A percentile compares a stretch with the other conserved stretches of the same genome.
Conservation (phyloP, 495 filamentous ascomycete genomes). For the Paragyromitra xinjiangensis region DNA sequence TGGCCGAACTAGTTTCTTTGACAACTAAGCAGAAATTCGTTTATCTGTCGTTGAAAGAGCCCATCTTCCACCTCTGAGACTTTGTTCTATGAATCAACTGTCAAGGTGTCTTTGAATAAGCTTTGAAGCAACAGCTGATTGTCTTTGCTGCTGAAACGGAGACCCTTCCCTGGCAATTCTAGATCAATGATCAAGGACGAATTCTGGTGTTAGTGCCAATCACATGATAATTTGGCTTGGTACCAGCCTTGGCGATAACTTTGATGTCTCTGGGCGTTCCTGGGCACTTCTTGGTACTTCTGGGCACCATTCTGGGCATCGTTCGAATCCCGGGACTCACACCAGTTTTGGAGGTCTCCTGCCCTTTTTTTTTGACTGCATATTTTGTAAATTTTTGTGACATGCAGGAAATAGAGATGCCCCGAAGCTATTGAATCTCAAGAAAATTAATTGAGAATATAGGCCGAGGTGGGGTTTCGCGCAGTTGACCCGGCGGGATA, state of each 20-base stretch:
- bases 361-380: conserved; percentile 15
- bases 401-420: not conserved
- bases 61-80: conserved; percentile 2
- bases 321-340: conserved; percentile 19
- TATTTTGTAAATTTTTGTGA: conserved; percentile 17
- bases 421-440: conserved; percentile 7
- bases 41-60: conserved; percentile 3
- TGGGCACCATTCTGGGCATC: conserved; percentile 1
- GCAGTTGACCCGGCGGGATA: not conserved
- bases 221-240: conserved; percentile 28
- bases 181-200: conserved; percentile 29
- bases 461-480: not conserved
- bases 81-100: conserved; percentile 4
- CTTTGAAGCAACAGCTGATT: conserved; percentile 21
- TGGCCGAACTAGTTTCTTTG: conserved; percentile 10
- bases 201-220: conserved; percentile 7
- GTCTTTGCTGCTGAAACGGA: conserved; percentile 19
- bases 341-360: conserved; percentile 16
- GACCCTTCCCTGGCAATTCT: not conserved
- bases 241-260: not conserved
- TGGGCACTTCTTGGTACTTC: conserved; percentile 25
- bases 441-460: conserved; percentile 23
- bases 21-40: not conserved
- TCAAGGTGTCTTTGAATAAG: conserved; percentile 28
- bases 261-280: conserved; percentile 16